phyloP scores from a whole-genome alignment of 345 rosid genomes.

The Microthlaspi erraticum region DNA sequence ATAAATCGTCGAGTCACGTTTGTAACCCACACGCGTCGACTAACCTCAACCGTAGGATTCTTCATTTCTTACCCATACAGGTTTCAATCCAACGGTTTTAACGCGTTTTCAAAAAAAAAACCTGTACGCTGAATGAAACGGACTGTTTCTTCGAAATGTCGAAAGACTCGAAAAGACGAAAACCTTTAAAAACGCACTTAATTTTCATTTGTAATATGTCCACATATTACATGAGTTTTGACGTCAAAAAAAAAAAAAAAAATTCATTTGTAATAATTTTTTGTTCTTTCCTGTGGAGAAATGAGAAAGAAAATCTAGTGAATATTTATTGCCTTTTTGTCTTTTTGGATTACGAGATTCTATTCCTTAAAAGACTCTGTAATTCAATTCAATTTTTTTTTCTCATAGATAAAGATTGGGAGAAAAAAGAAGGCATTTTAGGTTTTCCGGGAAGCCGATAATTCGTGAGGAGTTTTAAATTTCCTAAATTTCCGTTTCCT shows the following conservation, averaged over 20 bases:
- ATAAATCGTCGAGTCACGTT: slow-evolving; percentile 35
- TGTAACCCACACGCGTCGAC: slow-evolving; percentile 33
- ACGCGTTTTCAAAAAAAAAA: slow-evolving; percentile 19
- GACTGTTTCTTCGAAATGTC: slow-evolving; percentile 25
- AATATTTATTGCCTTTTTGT: slow-evolving; percentile 25
- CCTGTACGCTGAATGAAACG: slow-evolving; percentile 34
- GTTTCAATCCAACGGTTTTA: slow-evolving; percentile 36
- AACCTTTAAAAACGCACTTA: slow-evolving; percentile 10
- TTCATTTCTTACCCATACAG: background rate
- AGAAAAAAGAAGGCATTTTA: background rate
- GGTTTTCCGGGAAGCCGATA: background rate
- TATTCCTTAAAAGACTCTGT: slow-evolving; percentile 6
- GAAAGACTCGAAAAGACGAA: background rate
- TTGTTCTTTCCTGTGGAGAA: slow-evolving; percentile 13
- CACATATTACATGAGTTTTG: too few species aligned
- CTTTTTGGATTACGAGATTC: slow-evolving; percentile 23
- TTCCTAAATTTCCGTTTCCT: slow-evolving; percentile 23
- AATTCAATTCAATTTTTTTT: background rate
- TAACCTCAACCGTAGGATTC: slow-evolving; percentile 34
- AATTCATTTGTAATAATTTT: too few species aligned
- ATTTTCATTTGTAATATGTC: slow-evolving; percentile 20
- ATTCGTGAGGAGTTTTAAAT: background rate
- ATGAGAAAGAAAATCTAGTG: slow-evolving; percentile 18
- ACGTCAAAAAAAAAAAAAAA: too few species aligned
- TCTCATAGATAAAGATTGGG: background rate